Percentiles rank a stretch among this genome's conserved stretches.
Conservation (phyloP, 306 rosid species). For the Luffa aegyptiaca region DNA sequence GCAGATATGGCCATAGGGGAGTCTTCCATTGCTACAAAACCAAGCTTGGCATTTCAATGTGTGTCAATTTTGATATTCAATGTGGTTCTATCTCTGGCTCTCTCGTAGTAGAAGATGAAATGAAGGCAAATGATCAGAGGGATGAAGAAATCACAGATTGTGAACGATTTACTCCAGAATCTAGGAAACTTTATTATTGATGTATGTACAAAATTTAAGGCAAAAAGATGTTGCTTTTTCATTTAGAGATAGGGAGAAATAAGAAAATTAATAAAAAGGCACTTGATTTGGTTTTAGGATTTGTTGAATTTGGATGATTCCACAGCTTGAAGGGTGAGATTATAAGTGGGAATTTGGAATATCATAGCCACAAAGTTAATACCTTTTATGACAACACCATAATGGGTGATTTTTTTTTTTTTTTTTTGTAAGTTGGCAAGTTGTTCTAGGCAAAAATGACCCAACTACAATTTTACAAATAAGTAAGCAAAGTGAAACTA, state of each 20-base stretch:
- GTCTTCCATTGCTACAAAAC: background rate
- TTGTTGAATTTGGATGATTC: constrained; percentile 5
- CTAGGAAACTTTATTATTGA: background rate
- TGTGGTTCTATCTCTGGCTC: background rate
- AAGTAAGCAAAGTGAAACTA: background rate
- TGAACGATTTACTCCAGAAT: background rate
- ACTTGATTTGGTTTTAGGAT: background rate
- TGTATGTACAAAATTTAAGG: background rate
- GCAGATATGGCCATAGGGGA: background rate
- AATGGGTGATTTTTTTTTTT: background rate
- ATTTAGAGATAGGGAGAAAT: background rate
- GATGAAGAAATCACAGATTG: background rate
- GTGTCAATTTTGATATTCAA: background rate
- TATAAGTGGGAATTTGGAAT: constrained; percentile 3
- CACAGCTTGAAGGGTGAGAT: background rate
- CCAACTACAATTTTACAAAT: background rate
- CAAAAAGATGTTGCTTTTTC: background rate
- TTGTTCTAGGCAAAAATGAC: background rate
- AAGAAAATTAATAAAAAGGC: background rate
- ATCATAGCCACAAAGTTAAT: background rate
- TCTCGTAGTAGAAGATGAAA: background rate
- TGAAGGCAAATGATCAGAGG: background rate
- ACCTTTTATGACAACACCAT: background rate
- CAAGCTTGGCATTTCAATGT: background rate
- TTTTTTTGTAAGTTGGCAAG: background rate